Conservation (phyloP, 371 early-diverging fungal genomes). For the Actinomucor elegans region DNA sequence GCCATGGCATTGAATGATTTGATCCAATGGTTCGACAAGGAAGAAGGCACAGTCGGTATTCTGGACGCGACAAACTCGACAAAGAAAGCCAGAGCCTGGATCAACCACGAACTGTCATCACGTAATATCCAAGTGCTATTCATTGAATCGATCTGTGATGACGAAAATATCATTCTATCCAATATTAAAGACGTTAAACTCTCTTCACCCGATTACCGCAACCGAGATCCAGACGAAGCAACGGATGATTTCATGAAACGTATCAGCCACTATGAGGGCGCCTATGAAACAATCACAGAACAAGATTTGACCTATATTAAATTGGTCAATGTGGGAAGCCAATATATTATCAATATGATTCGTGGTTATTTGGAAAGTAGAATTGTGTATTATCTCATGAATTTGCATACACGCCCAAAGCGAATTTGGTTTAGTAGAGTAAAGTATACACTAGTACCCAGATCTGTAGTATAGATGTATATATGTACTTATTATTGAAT, state of each 20-base stretch:
- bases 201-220: constrained; percentile 89
- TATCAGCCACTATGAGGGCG: constrained; percentile 85
- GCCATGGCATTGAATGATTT: constrained; percentile 82
- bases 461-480: not conserved
- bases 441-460: not conserved
- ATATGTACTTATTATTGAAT: no score
- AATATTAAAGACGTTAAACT: constrained; percentile 94
- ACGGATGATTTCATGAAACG: constrained; percentile 87
- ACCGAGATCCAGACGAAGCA: constrained; percentile 72
- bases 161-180: constrained; percentile 74
- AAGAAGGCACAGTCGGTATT: constrained; percentile 78
- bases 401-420: constrained; percentile 93
- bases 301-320: constrained; percentile 86
- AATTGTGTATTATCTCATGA: constrained; percentile 97
- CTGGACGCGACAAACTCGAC: constrained; percentile 98
- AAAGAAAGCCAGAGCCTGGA: constrained; percentile 70
- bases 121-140: constrained; percentile 88
- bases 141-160: constrained; percentile 93
- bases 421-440: constrained; percentile 85
- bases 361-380: constrained; percentile 92
- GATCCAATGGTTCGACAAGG: constrained; percentile 83
- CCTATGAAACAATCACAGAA: constrained; percentile 86
- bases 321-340: constrained; percentile 89
- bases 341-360: constrained; percentile 83
- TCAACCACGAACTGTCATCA: constrained; percentile 64